These are phyloP conservation scores for Acanthamoeba lenticulata DNA, from an alignment of 208 protist genomes.

Conservation along the genomic window DNA sequence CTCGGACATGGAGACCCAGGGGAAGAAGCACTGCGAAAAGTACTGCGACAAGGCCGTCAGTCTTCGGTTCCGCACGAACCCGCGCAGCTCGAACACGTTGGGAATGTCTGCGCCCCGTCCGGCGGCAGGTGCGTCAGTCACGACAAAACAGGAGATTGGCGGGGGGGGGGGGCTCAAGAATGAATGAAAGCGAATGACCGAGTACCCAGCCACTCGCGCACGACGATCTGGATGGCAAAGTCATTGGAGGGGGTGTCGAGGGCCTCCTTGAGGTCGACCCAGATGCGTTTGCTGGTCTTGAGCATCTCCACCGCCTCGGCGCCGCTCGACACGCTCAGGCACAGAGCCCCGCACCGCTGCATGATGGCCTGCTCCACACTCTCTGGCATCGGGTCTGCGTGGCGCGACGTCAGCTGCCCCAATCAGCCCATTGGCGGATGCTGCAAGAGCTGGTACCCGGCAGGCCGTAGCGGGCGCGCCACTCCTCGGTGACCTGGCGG, in stretches of 20 bases:
- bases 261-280: slow-evolving; percentile 45
- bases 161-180: not conserved
- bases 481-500: not conserved
- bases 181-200: not conserved
- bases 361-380: slow-evolving; percentile 21
- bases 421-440: too few relatives aligned
- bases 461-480: not conserved
- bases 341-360: slow-evolving; percentile 11
- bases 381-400: slow-evolving; percentile 9
- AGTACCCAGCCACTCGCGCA: slow-evolving; percentile 15
- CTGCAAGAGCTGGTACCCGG: too few relatives aligned
- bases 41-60: slow-evolving; percentile 27
- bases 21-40: slow-evolving; percentile 49
- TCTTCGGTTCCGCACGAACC: slow-evolving; percentile 11
- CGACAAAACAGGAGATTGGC: not conserved
- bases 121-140: not conserved
- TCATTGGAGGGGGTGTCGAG: not conserved
- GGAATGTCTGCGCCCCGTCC: not conserved
- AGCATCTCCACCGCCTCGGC: slow-evolving; percentile 30
- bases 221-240: slow-evolving; percentile 3
- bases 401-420: too few relatives aligned
- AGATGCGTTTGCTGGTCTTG: slow-evolving; percentile 10
- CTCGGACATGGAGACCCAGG: not conserved
- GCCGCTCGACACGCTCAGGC: slow-evolving; percentile 24
- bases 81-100: slow-evolving; percentile 13